Base-by-base conservation (phyloP, 148 eudicot species). In the Silene latifolia region DNA sequence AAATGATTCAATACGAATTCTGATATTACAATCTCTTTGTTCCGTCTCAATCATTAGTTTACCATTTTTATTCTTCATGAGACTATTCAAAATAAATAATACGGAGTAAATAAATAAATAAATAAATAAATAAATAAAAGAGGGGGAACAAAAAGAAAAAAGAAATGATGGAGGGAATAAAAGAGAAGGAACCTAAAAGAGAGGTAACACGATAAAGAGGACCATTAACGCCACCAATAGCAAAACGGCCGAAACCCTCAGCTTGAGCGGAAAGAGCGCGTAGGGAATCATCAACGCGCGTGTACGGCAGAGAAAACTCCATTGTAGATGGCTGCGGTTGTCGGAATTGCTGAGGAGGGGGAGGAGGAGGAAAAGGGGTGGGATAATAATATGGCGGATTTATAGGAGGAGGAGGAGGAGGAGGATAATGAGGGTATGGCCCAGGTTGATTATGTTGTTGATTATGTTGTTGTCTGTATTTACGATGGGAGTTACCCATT, bases 151-250 rank as follows among this genome's bases (percentile, higher is more conserved):
- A 14, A 51, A 3, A 15, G 4, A 2, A 11, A 15, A 51, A 51
- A 23, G 5, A 25, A 32, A 39, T 76, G 5, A 4, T 1, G 29
- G 29, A 27, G 29, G 29, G 29, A 27, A 3, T 1, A 27, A 27
- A 27, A 27, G 29, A 27, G 39, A 72, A 35, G 6, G 32, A 32
- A 91, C 97, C 97, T 63, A 88, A 74, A n/a, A 91, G 86, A 21
- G 87, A 74, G 67, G 88, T 86, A 84, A 91, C 91, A 35, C 63
- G 63, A 72, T 86, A 80, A 39, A 91, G 47, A n/a, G 86, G 83
- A 7, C 97, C 97, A 46, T 89, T 78, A 59, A 85, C 82, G 23
- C 97, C 97, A 53, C 97, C 93, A 71, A 88, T 71, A 48, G 97
- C 77, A 32, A 56, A 68, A 11, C 89, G 87, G 72, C 97, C 97